Conservation (phyloP, 2,329 filamentous ascomycete genomes). For the Fusarium papillatum region DNA sequence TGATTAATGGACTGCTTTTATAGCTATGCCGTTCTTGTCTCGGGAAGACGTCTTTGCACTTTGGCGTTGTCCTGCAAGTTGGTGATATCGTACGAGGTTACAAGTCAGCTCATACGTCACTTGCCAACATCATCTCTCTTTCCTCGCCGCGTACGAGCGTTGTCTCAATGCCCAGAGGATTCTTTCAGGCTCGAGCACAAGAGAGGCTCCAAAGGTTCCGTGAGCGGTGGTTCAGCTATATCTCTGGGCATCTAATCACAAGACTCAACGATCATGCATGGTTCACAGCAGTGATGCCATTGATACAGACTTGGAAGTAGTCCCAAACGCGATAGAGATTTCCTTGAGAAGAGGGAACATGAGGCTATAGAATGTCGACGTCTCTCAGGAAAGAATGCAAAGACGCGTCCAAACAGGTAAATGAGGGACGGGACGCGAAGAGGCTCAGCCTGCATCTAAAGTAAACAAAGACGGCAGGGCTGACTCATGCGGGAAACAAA, state of each 20-base stretch:
- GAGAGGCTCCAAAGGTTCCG: not conserved
- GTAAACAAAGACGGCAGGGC: not conserved
- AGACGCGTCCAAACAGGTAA: not conserved
- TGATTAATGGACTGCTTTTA: not conserved
- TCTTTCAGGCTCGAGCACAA: not conserved
- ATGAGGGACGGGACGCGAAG: not conserved
- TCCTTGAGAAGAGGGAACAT: not conserved
- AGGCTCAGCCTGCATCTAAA: not conserved
- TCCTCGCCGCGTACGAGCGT: not conserved
- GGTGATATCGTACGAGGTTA: constrained; percentile 1
- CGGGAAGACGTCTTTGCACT: not conserved
- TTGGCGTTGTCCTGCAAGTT: not conserved
- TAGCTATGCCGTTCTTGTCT: not conserved
- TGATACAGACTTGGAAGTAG: not conserved
- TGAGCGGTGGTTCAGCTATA: not conserved
- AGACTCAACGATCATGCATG: not conserved
- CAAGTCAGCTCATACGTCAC: not conserved
- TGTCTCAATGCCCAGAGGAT: not conserved
- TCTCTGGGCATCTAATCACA: not conserved
- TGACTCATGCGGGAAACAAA: not conserved
- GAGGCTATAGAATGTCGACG: too few species aligned
- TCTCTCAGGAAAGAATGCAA: not conserved
- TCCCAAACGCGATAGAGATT: not conserved
- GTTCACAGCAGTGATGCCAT: not conserved
- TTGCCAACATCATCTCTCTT: not conserved